Percentiles rank a stretch among this genome's conserved stretches.
Evolutionary conservation across 2,329 filamentous ascomycete genomes (phyloP).

Genomic region (Cryoendolithus antarcticus): DNA sequence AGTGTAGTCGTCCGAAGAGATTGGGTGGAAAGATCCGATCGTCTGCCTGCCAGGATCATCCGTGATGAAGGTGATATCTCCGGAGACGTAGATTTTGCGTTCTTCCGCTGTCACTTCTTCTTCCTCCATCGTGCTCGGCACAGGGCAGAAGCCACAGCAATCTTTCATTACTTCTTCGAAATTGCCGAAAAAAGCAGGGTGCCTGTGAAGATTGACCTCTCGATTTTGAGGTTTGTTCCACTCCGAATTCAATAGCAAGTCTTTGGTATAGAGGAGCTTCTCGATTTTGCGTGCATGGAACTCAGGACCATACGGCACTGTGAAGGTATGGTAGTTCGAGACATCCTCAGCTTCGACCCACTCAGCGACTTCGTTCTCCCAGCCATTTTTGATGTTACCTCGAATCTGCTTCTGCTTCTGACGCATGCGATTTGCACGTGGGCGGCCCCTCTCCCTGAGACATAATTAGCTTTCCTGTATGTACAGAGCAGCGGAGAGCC

Average conservation of each 20-base stretch:
- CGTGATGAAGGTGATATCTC: conserved; percentile 59
- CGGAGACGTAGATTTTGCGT: conserved; percentile 62
- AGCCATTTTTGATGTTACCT: conserved; percentile 64
- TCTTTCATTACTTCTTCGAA: conserved; percentile 64
- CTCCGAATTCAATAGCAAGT: conserved; percentile 71
- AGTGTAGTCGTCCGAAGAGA: conserved; percentile 75
- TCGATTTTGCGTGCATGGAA: conserved; percentile 58
- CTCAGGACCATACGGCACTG: conserved; percentile 51
- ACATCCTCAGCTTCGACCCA: conserved; percentile 69
- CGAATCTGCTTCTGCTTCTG: conserved; percentile 32
- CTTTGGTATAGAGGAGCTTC: conserved; percentile 68
- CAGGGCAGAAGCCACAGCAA: conserved; percentile 70
- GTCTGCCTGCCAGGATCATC: conserved; percentile 71
- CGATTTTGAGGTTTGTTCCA: conserved; percentile 64
- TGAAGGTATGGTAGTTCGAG: conserved; percentile 59
- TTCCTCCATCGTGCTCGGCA: conserved; percentile 57
- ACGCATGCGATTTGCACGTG: conserved; percentile 34
- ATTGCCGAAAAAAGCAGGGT: conserved; percentile 74
- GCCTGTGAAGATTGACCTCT: conserved; percentile 66
- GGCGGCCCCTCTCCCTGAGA: conserved; percentile 53
- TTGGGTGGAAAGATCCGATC: conserved; percentile 63
- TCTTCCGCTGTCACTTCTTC: conserved; percentile 59
- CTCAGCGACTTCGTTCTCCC: conserved; percentile 72
- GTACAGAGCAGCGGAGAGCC: no score
- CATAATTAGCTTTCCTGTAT: no score